Evolutionary conservation across 2,329 filamentous ascomycete genomes (phyloP).

Genomic region (Stemphylium lycopersici): DNA sequence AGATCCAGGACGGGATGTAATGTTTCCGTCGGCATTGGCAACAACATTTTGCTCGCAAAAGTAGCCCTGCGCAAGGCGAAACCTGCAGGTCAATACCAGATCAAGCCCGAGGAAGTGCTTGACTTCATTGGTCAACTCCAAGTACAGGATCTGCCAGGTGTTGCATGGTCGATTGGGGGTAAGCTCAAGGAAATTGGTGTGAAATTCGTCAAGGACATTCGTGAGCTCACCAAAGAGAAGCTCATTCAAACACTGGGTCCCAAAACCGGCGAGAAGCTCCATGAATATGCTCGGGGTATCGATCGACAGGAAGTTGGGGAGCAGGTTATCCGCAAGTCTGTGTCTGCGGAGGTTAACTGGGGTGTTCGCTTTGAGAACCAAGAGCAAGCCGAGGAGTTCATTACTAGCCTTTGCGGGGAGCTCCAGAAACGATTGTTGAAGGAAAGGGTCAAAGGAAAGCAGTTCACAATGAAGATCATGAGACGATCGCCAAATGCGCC

Average conservation of each 20-base stretch:
- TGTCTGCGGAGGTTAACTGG: conserved; percentile 98
- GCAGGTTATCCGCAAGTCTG: conserved; percentile 84
- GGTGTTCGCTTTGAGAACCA: conserved; percentile 93
- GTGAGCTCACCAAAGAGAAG: conserved; percentile 75
- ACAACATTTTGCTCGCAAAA: conserved; percentile 89
- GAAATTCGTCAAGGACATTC: conserved; percentile 81
- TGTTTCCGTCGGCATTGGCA: conserved; percentile 91
- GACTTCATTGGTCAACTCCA: conserved; percentile 77
- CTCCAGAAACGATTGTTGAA: conserved; percentile 79
- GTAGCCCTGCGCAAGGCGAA: conserved; percentile 90
- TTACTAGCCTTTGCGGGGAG: conserved; percentile 83
- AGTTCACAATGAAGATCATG: conserved; percentile 96
- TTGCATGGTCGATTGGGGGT: conserved; percentile 86
- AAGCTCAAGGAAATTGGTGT: conserved; percentile 89
- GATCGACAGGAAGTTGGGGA: conserved; percentile 86
- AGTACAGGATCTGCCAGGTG: conserved; percentile 84
- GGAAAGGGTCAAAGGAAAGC: conserved; percentile 83
- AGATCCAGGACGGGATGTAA: conserved; percentile 79
- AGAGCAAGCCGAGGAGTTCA: conserved; percentile 90
- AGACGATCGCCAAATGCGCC: conserved; percentile 83
- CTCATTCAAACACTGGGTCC: conserved; percentile 78
- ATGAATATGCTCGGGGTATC: conserved; percentile 88
- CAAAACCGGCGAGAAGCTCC: conserved; percentile 90
- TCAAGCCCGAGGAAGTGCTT: conserved; percentile 80
- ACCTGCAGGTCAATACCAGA: conserved; percentile 88